These are phyloP conservation scores for Sclerotinia trifoliorum DNA, from an alignment of 2,329 filamentous ascomycete species.

Conservation along the genomic window DNA sequence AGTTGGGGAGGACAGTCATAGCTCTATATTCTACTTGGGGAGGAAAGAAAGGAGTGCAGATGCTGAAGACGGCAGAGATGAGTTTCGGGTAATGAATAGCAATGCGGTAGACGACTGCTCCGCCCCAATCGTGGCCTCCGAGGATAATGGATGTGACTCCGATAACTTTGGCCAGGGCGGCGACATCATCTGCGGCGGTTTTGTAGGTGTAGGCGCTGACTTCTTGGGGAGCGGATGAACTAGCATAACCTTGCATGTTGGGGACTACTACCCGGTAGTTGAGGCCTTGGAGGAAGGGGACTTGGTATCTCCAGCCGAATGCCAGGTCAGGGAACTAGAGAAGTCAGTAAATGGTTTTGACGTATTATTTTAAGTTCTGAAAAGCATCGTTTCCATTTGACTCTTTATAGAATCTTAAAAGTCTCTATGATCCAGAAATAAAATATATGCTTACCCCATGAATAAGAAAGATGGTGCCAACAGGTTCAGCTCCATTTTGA, in stretches of 20 bases:
- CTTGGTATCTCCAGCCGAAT: slow-evolving; percentile 86
- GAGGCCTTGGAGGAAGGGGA: slow-evolving; percentile 70
- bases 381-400: neutral
- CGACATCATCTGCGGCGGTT: slow-evolving; percentile 71
- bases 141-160: slow-evolving; percentile 64
- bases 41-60: slow-evolving; percentile 73
- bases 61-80: slow-evolving; percentile 70
- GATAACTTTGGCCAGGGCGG: slow-evolving; percentile 59
- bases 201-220: slow-evolving; percentile 68
- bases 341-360: neutral
- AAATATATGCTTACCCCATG: slow-evolving; percentile 48
- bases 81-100: slow-evolving; percentile 72
- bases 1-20: slow-evolving; percentile 60
- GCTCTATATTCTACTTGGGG: slow-evolving; percentile 54
- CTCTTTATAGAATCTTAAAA: neutral
- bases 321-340: slow-evolving; percentile 70
- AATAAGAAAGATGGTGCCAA: slow-evolving; percentile 50
- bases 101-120: slow-evolving; percentile 70
- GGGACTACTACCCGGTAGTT: slow-evolving; percentile 78
- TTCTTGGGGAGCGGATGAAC: slow-evolving; percentile 66
- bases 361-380: neutral
- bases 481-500: slow-evolving; percentile 48
- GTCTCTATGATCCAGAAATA: neutral
- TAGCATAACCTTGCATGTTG: slow-evolving; percentile 83
- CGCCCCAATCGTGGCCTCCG: slow-evolving; percentile 89